A percentile compares a stretch with the other conserved stretches of the same genome.
Conservation (phyloP, 2,329 filamentous ascomycete genomes). For the Arthrobotrys musiformis region DNA sequence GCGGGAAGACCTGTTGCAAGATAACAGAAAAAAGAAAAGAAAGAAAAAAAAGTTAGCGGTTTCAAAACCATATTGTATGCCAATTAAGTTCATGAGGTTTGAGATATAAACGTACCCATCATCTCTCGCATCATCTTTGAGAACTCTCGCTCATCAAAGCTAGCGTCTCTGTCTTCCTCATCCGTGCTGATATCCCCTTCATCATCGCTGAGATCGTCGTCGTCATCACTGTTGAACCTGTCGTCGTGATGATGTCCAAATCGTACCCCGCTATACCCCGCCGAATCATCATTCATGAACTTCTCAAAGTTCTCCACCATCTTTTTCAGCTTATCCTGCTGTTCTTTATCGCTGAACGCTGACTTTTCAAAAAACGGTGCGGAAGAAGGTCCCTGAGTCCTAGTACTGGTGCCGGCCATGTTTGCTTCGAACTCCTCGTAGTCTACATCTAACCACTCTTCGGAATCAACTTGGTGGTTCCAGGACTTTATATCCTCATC, state of each 20-base stretch:
- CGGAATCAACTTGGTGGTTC: constrained; percentile 79
- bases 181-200: constrained; percentile 67
- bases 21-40: background rate
- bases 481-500: constrained; percentile 79
- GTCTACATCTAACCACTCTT: constrained; percentile 91
- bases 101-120: constrained; percentile 72
- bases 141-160: constrained; percentile 87
- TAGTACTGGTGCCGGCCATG: constrained; percentile 67
- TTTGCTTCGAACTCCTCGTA: constrained; percentile 89
- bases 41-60: constrained; percentile 2
- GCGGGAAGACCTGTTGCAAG: constrained; percentile 37
- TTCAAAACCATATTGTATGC: background rate
- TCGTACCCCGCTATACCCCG: constrained; percentile 81
- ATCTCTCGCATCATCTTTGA: constrained; percentile 89
- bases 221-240: constrained; percentile 74
- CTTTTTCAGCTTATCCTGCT: constrained; percentile 81
- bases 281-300: constrained; percentile 80
- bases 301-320: constrained; percentile 94
- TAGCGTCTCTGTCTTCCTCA: constrained; percentile 69
- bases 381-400: constrained; percentile 38
- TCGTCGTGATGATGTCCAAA: constrained; percentile 65
- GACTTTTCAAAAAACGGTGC: constrained; percentile 59
- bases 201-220: constrained; percentile 67
- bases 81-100: background rate
- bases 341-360: constrained; percentile 73